phyloP scores from a whole-genome alignment of 768 basidiomycete genomes.

The Epithele typhae region DNA sequence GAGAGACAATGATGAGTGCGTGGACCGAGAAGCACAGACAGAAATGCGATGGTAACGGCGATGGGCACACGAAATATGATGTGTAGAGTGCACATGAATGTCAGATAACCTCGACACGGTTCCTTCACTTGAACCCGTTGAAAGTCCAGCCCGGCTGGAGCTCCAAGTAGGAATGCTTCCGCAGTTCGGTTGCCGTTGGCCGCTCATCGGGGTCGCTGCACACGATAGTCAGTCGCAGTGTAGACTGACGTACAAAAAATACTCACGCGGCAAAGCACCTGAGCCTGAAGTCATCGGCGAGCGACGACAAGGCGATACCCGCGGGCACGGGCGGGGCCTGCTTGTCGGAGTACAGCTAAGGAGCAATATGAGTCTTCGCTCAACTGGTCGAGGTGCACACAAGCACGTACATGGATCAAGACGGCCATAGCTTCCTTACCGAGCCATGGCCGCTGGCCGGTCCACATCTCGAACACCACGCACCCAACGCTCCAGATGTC shows the following conservation, averaged over 20 bases:
- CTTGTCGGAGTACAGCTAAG: constrained; percentile 78
- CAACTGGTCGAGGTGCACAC: not conserved
- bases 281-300: constrained; percentile 81
- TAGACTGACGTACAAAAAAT: not conserved
- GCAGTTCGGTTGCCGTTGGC: constrained; percentile 73
- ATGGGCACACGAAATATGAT: constrained; percentile 1
- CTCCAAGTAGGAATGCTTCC: constrained; percentile 72
- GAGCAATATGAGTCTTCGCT: not conserved
- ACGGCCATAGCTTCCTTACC: constrained; percentile 88
- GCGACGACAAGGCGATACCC: constrained; percentile 67
- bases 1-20: not conserved
- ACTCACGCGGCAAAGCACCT: constrained; percentile 88
- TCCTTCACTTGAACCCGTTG: constrained; percentile 39
- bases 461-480: constrained; percentile 99
- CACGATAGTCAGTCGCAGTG: too few species aligned
- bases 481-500: constrained; percentile 99
- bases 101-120: not conserved
- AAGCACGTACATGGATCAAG: constrained; percentile 78
- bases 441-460: constrained; percentile 92
- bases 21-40: not conserved
- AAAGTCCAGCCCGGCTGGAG: constrained; percentile 75
- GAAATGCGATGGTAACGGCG: constrained; percentile 2
- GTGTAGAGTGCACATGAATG: not conserved
- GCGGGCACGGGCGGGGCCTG: constrained; percentile 87
- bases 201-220: constrained; percentile 78